phyloP scores from a whole-genome alignment of 148 eudicot genomes.

The Silene conica region DNA sequence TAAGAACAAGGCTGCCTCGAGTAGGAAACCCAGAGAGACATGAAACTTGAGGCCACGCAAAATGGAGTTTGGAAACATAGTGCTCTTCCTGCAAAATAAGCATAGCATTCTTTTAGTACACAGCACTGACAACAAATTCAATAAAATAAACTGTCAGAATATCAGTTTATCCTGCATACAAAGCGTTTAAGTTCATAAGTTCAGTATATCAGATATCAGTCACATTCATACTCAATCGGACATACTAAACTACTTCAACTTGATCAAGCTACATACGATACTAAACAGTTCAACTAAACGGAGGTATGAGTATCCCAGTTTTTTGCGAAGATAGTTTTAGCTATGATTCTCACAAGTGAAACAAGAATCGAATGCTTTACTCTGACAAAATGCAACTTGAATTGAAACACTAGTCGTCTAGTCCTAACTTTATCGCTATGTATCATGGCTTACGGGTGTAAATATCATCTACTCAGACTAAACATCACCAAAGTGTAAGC shows the following conservation, averaged over 20 bases:
- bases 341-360: neutral
- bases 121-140: neutral
- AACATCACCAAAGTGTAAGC: no score
- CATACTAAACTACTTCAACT: neutral
- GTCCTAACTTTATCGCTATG: no score
- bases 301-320: no score
- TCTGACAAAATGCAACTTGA: no score
- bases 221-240: neutral
- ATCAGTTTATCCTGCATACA: neutral
- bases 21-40: constrained; percentile 65
- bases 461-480: no score
- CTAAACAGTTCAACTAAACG: neutral
- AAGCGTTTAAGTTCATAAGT: neutral
- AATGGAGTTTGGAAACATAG: constrained; percentile 58
- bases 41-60: constrained; percentile 89
- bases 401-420: neutral
- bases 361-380: neutral
- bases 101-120: neutral
- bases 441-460: no score
- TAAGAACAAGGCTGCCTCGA: constrained; percentile 57
- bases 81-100: constrained; percentile 70
- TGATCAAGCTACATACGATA: no score
- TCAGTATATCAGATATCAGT: neutral
- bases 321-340: neutral
- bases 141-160: neutral